Conservation (phyloP, 345 rosid genomes). For the Gossypium anomalum region DNA sequence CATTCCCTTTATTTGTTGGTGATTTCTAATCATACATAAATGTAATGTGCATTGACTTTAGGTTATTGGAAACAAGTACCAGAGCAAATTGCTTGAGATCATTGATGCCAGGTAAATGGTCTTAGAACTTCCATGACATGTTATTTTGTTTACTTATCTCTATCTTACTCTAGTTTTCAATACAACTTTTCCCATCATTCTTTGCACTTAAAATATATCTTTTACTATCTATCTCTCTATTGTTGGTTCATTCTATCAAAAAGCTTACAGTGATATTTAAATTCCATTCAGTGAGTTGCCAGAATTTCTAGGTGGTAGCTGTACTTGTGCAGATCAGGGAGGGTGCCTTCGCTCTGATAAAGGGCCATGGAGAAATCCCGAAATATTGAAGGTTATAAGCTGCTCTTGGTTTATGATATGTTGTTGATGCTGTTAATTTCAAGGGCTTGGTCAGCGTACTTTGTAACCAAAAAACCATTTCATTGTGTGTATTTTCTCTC, state of each 20-base stretch:
- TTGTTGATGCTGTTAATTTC: constrained; percentile 11
- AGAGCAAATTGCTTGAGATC: constrained; percentile 78
- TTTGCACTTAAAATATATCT: neutral
- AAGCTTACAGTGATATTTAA: neutral
- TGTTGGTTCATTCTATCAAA: neutral
- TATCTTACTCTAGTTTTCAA: neutral
- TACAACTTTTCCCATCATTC: neutral
- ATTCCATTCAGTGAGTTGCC: constrained; percentile 76
- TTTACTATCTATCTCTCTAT: neutral
- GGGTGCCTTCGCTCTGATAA: constrained; percentile 96
- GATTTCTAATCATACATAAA: neutral
- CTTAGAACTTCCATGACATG: neutral
- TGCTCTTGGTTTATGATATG: constrained; percentile 6
- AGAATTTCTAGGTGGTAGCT: constrained; percentile 80
- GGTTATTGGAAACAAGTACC: constrained; percentile 96
- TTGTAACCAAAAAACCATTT: neutral
- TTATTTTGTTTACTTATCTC: neutral
- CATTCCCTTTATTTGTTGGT: neutral
- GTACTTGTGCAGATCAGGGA: constrained; percentile 81
- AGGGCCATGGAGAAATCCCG: constrained; percentile 97
- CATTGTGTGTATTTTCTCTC: constrained; percentile 23
- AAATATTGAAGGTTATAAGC: constrained; percentile 58
- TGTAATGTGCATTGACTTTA: constrained; percentile 30
- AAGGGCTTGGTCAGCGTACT: neutral
- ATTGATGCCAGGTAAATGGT: constrained; percentile 68